A percentile compares a stretch with the other conserved stretches of the same genome.
Evolutionary conservation across 2,329 filamentous ascomycete species (phyloP).

Genomic region (Microsporum audouinii): DNA sequence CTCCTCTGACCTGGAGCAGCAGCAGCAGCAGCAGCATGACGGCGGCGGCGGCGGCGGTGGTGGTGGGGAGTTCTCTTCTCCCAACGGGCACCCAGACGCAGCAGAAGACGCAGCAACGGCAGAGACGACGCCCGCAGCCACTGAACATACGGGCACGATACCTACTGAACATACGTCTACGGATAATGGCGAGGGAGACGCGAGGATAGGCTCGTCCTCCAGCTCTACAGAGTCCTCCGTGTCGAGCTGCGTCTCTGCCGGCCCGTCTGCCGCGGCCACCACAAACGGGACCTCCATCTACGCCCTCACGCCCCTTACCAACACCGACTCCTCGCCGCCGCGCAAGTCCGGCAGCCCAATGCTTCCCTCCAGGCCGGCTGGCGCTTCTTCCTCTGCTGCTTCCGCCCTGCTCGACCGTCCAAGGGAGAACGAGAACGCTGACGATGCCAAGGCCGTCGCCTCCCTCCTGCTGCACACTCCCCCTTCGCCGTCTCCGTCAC

Average conservation of each 20-base stretch:
- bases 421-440: conserved; percentile 22
- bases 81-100: neutral
- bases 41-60: neutral
- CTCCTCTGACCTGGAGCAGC: neutral
- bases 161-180: neutral
- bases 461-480: conserved; percentile 33
- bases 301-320: conserved; percentile 55
- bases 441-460: conserved; percentile 24
- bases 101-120: neutral
- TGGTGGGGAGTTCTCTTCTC: neutral
- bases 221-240: conserved; percentile 60
- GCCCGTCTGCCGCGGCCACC: conserved; percentile 40
- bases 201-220: conserved; percentile 61
- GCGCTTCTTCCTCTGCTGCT: neutral
- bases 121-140: neutral
- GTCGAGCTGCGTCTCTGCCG: conserved; percentile 47
- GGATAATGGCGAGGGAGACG: conserved; percentile 9
- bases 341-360: conserved; percentile 46
- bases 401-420: conserved; percentile 14
- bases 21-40: neutral
- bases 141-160: too few species aligned
- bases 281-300: conserved; percentile 43
- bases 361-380: conserved; percentile 28
- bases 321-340: conserved; percentile 53
- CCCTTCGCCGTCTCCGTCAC: conserved; percentile 31